A percentile compares a stretch with the other conserved stretches of the same genome.
phyloP scores from a whole-genome alignment of 1,284 basidiomycete species.

The Flammula alnicola region DNA sequence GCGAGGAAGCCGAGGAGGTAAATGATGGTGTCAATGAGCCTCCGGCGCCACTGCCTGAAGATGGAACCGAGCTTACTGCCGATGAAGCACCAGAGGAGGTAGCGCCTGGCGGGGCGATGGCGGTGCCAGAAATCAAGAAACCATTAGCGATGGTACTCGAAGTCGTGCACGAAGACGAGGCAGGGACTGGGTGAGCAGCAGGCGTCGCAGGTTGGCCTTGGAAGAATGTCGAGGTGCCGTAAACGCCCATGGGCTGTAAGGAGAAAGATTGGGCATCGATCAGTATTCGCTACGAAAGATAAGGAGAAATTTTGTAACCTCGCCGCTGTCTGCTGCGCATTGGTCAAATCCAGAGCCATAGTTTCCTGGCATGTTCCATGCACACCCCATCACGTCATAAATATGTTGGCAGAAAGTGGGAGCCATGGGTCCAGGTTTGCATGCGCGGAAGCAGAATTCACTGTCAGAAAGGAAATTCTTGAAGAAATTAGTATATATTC shows the following conservation, averaged over 20 bases:
- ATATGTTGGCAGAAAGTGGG: slow-evolving; percentile 68
- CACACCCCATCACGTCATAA: slow-evolving; percentile 68
- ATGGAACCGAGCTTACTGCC: neutral
- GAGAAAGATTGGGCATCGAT: slow-evolving; percentile 7
- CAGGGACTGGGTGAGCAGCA: slow-evolving; percentile 57
- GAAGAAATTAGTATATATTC: neutral
- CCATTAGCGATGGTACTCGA: slow-evolving; percentile 49
- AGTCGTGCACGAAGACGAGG: slow-evolving; percentile 57
- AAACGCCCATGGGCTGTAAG: slow-evolving; percentile 69
- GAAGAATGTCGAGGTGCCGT: slow-evolving; percentile 66
- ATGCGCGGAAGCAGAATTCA: slow-evolving; percentile 78
- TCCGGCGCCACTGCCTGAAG: neutral
- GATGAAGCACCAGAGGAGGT: neutral
- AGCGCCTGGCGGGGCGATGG: slow-evolving; percentile 11
- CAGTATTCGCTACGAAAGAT: neutral
- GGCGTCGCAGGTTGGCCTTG: slow-evolving; percentile 69
- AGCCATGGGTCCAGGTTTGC: slow-evolving; percentile 62
- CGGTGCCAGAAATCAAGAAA: slow-evolving; percentile 34
- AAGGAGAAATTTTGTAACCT: slow-evolving; percentile 38
- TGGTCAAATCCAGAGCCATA: slow-evolving; percentile 64
- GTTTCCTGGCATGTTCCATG: slow-evolving; percentile 72
- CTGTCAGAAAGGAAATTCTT: slow-evolving; percentile 61
- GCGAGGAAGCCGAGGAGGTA: neutral
- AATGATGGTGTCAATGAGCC: neutral
- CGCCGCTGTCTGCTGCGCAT: slow-evolving; percentile 57